Base-by-base conservation (phyloP, 2,329 filamentous ascomycete genomes). In the Colletotrichum camelliae region DNA sequence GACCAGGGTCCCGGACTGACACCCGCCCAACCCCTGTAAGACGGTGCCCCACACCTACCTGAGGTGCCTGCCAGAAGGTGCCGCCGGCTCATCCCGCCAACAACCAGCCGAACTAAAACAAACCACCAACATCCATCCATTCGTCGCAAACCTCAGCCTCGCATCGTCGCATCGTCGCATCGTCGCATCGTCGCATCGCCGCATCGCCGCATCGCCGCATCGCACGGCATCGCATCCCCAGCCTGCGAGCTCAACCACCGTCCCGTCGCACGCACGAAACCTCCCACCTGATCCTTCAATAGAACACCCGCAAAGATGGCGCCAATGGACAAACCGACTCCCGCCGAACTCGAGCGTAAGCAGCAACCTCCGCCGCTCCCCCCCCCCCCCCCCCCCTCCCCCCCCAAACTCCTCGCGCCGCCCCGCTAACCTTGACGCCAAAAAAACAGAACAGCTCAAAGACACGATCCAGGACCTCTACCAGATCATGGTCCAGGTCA, bases 381-480 rank as follows among this genome's bases (percentile, higher is more conserved):
- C 6, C 5, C 21, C 21, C 21, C 21, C 21, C 21, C 21, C 21
- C 21, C 21, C 21, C 21, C 21, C 21, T 3, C 21, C 21, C 21
- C 21, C 21, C 21, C 21, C 21, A 33, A 24, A 52, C 43, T 24
- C 43, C n/a, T 58, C 12, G 16, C 7, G 12, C 39, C 8, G 13
- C 15, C 16, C 18, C 24, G 48, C 71, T 65, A 55, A 70, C 60
- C 18, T n/a, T 15, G 13, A 21, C 39, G 27, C 9, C 18, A 5
- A 52, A 52, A 21, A 43, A 64, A 6, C 79, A 92, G 91, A 88
- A 79, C 87, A 91, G 83, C 86, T 92, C 84, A 91, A 92, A 80
- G 88, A 91, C 79, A 87, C 91, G 76, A 91, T 93, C 82, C 90
- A 93, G 80, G 90, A 91, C 79, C 88, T 93, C 55, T 93, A 91